Evolutionary conservation across 2,329 filamentous ascomycete genomes (phyloP), one percentile per base, ranked within the genome.

Genomic region (Diplodia scrobiculata): DNA sequence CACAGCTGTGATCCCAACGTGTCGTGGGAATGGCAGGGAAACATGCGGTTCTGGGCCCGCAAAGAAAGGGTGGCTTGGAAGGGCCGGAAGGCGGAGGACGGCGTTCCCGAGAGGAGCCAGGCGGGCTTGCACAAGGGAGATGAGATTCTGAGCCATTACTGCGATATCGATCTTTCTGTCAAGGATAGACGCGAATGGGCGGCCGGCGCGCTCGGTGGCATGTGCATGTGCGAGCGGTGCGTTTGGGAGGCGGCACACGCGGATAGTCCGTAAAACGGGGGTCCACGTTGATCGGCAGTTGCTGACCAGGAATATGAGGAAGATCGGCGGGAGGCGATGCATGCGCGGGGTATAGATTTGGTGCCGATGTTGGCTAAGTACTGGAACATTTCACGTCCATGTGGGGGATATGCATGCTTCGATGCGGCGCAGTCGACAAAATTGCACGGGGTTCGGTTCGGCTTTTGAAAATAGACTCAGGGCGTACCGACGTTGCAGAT

Each of bases 1-100:
- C 95, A 99, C 76, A 92, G 92, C 76, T 99, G 95, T 78, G 88
- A 97, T 74, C 95, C 95, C 9, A 97, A 97, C 76, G 92, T 98
- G 47, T 86, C 86, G 3, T 99, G 95, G 95, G 91, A 96, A 73
- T 97, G 93, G 91, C 88, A 89, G 32, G 91, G 90, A 0, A 84
- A 84, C 63, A 93, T 95, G 84, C 84, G 86, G 41, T 86, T 95
- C 67, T 86, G 82, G 81, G 86, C 86, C 1, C 81, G 87, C 7
- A 81, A 87, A 68, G 79, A 83, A 69, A 80, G 86, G 45, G 81
- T 89, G 4, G 78, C 84, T 5, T 84, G 84, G 74, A 70, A 52
- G 66, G 69, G 66, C 67, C 70, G 66, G 70, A 51, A 60, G 11
- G 25, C 32, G 7, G 29, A 36, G 1, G 27, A 17, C 10, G 45